Evolutionary conservation across 2,329 filamentous ascomycete genomes (phyloP), one percentile per base, ranked within the genome.

Genomic region (Gnomoniopsis smithogilvyi): DNA sequence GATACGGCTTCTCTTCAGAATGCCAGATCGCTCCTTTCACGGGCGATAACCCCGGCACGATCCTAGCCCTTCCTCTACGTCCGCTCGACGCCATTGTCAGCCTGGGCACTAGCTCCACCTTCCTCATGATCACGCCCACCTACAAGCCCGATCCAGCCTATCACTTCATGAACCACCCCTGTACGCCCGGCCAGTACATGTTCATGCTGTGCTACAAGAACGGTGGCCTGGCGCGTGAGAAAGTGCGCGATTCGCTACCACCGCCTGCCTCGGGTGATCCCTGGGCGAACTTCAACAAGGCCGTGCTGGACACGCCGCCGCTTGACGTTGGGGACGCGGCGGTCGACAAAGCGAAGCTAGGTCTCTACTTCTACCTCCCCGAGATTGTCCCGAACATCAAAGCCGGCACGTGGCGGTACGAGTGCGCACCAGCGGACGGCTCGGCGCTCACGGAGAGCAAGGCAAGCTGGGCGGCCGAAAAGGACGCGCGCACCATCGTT

Each of bases 131-230:
- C 69, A 98, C 95, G 4, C 87, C 91, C n/a, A 82, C 85, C 67
- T 98, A 96, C 81, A 88, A 88, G 72, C 92, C 95, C 2, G 89
- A 97, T 69, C 90, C 92, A 3, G 85, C 90, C 7, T 96, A 96
- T 70, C 95, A 99, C 78, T 96, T 98, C 80, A 96, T 98, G 84
- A 96, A 97, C 78, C 93, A 98, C 74, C 95, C 95, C 1, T 95
- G 92, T 48, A 96, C 92, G 1, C 78, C 87, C 0, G 92, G 90
- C 1, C 84, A 97, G 61, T 97, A 96, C 82, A 98, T 99, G 95
- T 98, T 99, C 76, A 99, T 99, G 95, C 86, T 99, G 38, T 99
- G 95, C 81, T 99, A 98, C 80, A 98, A 98, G 77, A 99, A 99
- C 75, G 95, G 95, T 66, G 92, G 92, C 2, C 85, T 98, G 1